A percentile compares a stretch with the other conserved stretches of the same genome.
phyloP scores from a whole-genome alignment of 176 grass and related monocot genomes.

The Canna indica region DNA sequence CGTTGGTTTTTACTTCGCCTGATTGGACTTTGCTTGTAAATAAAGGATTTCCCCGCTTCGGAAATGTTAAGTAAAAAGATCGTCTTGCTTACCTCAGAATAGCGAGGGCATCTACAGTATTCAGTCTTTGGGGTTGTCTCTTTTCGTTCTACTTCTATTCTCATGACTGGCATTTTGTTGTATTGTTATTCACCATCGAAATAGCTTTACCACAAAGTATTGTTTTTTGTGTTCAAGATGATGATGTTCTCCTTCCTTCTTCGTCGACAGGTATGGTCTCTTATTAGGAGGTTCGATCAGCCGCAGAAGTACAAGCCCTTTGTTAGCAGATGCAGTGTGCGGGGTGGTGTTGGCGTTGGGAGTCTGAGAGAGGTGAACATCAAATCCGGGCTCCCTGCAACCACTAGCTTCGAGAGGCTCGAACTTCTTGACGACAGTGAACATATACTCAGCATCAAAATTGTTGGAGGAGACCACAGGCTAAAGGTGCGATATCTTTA shows the following conservation, averaged over 20 bases:
- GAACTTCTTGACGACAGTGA: slow-evolving; percentile 70
- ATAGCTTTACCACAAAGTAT: too few relatives aligned
- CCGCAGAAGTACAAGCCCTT: slow-evolving; percentile 89
- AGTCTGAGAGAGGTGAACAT: slow-evolving; percentile 73
- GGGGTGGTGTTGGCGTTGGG: slow-evolving; percentile 54
- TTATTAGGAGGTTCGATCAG: slow-evolving; percentile 84
- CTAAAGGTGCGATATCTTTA: slow-evolving; percentile 44
- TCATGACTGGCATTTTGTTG: neutral
- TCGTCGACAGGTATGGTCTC: slow-evolving; percentile 58
- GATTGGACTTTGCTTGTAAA: neutral
- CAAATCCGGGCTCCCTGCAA: slow-evolving; percentile 74
- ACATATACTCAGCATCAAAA: slow-evolving; percentile 68
- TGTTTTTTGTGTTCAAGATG: neutral
- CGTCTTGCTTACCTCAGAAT: neutral
- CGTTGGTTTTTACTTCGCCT: neutral
- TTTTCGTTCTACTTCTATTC: neutral
- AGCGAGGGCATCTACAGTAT: neutral
- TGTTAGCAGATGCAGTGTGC: slow-evolving; percentile 67
- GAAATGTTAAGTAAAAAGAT: neutral
- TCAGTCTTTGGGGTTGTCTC: neutral
- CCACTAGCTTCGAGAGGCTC: slow-evolving; percentile 62
- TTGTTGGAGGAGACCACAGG: slow-evolving; percentile 71
- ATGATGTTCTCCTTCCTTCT: neutral
- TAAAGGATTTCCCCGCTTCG: neutral
- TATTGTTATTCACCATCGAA: neutral